phyloP scores from a whole-genome alignment of 2,329 filamentous ascomycete species.

The Fusarium circinatum region DNA sequence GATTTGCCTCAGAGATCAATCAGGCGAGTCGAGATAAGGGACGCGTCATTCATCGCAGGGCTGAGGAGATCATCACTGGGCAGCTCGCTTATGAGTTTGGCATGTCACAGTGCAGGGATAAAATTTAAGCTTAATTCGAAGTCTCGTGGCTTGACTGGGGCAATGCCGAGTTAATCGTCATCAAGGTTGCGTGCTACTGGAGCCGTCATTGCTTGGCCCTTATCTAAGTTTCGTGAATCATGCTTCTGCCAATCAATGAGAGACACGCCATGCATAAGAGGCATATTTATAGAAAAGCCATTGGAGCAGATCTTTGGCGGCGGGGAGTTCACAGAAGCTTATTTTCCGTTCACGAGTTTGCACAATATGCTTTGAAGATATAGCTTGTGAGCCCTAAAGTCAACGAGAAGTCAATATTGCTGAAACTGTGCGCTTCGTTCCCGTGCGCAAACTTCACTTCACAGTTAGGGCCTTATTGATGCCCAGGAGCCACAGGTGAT shows the following conservation, averaged over 20 bases:
- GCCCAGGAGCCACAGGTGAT: not conserved
- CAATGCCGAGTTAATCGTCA: not conserved
- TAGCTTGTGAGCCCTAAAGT: not conserved
- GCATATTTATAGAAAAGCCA: slow-evolving; percentile 13
- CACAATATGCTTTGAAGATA: too few species aligned
- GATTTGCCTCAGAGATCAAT: too few species aligned
- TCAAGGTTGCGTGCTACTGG: not conserved
- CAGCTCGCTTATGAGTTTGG: not conserved
- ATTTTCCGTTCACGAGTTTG: fast-evolving
- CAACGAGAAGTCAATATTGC: not conserved
- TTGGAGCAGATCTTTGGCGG: not conserved
- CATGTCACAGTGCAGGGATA: not conserved
- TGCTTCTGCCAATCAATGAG: slow-evolving; percentile 4
- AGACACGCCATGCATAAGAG: not conserved
- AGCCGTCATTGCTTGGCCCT: slow-evolving; percentile 6
- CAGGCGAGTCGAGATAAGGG: not conserved
- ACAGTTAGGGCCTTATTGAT: too few species aligned
- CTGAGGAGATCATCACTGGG: not conserved
- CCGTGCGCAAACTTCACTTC: not conserved
- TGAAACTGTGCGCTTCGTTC: fast-evolving
- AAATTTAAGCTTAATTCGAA: slow-evolving; percentile 11
- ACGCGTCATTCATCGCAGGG: slow-evolving; percentile 23
- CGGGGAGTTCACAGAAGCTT: not conserved
- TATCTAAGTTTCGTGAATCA: not conserved
- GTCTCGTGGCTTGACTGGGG: not conserved